Base-by-base conservation (phyloP, 2,329 filamentous ascomycete species). In the Fusarium protoensiforme region DNA sequence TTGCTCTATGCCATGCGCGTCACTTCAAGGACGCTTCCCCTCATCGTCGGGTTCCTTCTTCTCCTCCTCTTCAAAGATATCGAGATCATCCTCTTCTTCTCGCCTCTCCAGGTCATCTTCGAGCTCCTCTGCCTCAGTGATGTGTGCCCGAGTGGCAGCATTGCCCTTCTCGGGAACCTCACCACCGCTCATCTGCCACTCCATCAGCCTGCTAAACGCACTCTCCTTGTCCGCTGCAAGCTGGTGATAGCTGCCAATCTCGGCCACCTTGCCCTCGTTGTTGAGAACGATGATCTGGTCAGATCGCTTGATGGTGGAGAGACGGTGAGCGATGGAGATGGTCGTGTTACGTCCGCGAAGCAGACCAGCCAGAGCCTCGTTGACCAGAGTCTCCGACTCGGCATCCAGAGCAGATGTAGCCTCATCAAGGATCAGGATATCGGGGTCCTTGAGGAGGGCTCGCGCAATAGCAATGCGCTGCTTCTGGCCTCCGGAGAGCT, bases 381-480 rank as follows among this genome's bases (percentile, higher is more conserved):
- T 99, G 68, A 99, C 96, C 4, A 98, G 89, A 0, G 96, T 98
- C 82, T 99, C 96, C 0, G 94, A 98, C 83, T 99, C 96, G 16
- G 96, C 96, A 80, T 99, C 96, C 9, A 99, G 88, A 0, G 96
- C 96, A 3, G 94, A 98, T 0, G 97, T 99, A 20, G 97, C 94
- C 86, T 99, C 96, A 79, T 99, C 96, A 1, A 99, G 89, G 69
- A 99, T 97, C 31, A 99, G 86, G 72, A 99, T 98, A 83, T 99
- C 96, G 0, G 97, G 97, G 72, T 98, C 91, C 83, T 98, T 98
- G 76, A 99, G 91, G 31, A 99, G 88, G 14, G 96, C 96, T 63
- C 97, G 91, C 7, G 96, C 96, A 81, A 99, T 99, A 39, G 96
- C 96, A 78, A 99, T 98, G 72, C 96, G 92, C 83, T 99, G 96